These are phyloP conservation scores for Calophaca sinica DNA, from an alignment of 306 rosid genomes.

Conservation along the genomic window DNA sequence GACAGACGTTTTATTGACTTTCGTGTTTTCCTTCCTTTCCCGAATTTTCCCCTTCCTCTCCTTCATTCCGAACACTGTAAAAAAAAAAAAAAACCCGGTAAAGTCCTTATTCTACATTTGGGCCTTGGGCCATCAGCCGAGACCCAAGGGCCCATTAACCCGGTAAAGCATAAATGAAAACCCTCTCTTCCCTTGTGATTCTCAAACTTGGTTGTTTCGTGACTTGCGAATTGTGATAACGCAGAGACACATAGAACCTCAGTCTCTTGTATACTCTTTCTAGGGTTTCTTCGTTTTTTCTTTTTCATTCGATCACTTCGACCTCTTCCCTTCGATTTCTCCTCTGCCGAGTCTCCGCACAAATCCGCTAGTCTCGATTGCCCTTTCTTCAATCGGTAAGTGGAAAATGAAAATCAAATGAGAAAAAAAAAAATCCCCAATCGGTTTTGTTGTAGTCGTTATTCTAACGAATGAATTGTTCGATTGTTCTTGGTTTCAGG, in stretches of 20 bases:
- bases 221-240: constrained; percentile 29
- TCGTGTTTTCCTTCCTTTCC: no score
- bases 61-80: no score
- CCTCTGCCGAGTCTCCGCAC: neutral
- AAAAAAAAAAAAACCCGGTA: no score
- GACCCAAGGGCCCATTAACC: neutral
- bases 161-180: neutral
- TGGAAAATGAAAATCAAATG: neutral
- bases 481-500: constrained; percentile 38
- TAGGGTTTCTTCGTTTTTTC: constrained; percentile 41
- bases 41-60: no score
- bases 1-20: no score
- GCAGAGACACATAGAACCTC: neutral
- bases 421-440: neutral
- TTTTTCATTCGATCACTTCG: neutral
- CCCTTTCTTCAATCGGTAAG: constrained; percentile 38
- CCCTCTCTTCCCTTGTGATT: neutral
- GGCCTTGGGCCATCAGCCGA: neutral
- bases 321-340: neutral
- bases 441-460: neutral
- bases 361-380: no score
- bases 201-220: neutral
- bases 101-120: neutral
- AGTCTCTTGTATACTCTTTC: constrained; percentile 39
- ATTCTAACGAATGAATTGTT: neutral